These are phyloP conservation scores for Aspergillus luchuensis DNA, from an alignment of 2,329 filamentous ascomycete genomes.

Conservation along the genomic window DNA sequence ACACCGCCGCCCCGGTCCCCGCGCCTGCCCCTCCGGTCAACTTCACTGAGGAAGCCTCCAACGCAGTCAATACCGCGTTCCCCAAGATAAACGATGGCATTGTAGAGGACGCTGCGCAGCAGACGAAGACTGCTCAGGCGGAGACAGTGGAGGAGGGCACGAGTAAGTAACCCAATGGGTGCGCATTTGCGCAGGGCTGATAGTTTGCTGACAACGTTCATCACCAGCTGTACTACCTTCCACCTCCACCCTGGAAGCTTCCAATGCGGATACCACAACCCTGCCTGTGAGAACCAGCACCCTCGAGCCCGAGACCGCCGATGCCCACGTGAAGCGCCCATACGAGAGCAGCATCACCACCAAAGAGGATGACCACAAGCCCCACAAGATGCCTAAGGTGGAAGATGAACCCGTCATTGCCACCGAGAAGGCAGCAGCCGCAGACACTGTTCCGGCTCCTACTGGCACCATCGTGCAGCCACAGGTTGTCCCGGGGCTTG, in stretches of 20 bases:
- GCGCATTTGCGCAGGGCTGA: too few relatives aligned
- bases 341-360: slow-evolving; percentile 37
- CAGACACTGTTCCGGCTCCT: slow-evolving; percentile 3
- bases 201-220: slow-evolving; percentile 5
- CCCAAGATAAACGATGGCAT: slow-evolving; percentile 11
- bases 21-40: slow-evolving; percentile 15
- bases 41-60: slow-evolving; percentile 15
- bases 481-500: slow-evolving; percentile 25
- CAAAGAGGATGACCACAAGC: slow-evolving; percentile 35
- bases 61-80: slow-evolving; percentile 9
- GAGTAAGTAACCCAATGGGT: slow-evolving; percentile 7
- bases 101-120: slow-evolving; percentile 15
- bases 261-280: slow-evolving; percentile 16
- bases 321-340: slow-evolving; percentile 37
- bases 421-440: slow-evolving; percentile 8
- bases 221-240: slow-evolving; percentile 10
- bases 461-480: slow-evolving; percentile 18
- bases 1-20: slow-evolving; percentile 15
- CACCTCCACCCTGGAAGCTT: slow-evolving; percentile 13
- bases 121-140: slow-evolving; percentile 5
- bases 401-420: slow-evolving; percentile 24
- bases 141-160: slow-evolving; percentile 2
- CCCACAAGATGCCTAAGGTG: slow-evolving; percentile 39
- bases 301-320: slow-evolving; percentile 20
- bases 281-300: slow-evolving; percentile 22